Evolutionary conservation across 1,284 basidiomycete species (phyloP).

Genomic region (Leccinum pachyderme): DNA sequence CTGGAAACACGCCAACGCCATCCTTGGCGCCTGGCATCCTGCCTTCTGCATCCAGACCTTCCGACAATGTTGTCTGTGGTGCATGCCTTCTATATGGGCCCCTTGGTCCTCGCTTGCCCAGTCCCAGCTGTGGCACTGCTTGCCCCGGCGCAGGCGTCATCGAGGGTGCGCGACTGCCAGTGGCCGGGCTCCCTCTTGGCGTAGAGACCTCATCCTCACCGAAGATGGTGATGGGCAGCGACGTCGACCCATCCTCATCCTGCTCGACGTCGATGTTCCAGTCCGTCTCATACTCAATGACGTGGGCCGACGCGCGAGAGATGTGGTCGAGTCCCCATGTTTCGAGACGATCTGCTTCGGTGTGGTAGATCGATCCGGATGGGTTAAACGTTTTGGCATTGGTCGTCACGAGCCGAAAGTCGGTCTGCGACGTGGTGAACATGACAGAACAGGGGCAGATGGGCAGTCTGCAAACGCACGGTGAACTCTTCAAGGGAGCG

Average conservation of each 20-base stretch:
- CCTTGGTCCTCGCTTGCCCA: constrained; percentile 39
- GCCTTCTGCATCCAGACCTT: constrained; percentile 63
- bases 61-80: constrained; percentile 39
- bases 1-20: constrained; percentile 67
- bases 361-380: constrained; percentile 65
- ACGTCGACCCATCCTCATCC: constrained; percentile 51
- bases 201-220: constrained; percentile 25
- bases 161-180: constrained; percentile 23
- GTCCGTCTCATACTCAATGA: constrained; percentile 77
- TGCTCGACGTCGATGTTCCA: constrained; percentile 80
- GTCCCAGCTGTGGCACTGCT: constrained; percentile 19
- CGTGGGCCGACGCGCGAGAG: constrained; percentile 60
- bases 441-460: background rate
- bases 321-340: constrained; percentile 70
- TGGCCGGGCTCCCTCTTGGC: constrained; percentile 26
- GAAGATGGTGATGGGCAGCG: constrained; percentile 35
- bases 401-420: constrained; percentile 66
- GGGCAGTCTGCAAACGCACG: constrained; percentile 40
- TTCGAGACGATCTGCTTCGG: constrained; percentile 69
- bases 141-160: constrained; percentile 40
- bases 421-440: constrained; percentile 42
- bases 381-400: constrained; percentile 78
- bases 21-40: constrained; percentile 72
- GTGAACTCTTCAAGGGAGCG: constrained; percentile 74
- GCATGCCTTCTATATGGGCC: constrained; percentile 48